Percentiles rank a stretch among this genome's conserved stretches.
Evolutionary conservation across 1,284 basidiomycete species (phyloP).

Genomic region (Fomitopsis schrenkii): DNA sequence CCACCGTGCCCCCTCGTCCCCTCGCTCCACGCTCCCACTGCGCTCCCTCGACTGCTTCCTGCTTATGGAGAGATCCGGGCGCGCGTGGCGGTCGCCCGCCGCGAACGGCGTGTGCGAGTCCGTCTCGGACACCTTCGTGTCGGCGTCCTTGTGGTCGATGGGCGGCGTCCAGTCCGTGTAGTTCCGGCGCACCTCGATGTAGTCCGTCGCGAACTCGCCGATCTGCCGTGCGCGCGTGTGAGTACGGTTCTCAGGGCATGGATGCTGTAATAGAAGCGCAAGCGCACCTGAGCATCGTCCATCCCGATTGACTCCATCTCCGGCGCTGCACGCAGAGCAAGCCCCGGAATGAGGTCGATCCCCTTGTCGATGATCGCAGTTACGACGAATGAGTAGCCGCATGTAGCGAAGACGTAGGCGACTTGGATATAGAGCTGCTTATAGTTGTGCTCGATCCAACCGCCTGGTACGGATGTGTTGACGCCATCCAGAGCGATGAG

Average conservation of each 20-base stretch:
- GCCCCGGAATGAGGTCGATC: constrained; percentile 75
- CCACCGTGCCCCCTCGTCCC: neutral
- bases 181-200: constrained; percentile 73
- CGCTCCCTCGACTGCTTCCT: neutral
- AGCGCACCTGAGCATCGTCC: constrained; percentile 78
- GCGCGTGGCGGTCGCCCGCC: constrained; percentile 46
- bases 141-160: constrained; percentile 15
- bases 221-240: constrained; percentile 39
- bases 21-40: neutral
- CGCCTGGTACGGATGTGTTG: constrained; percentile 63
- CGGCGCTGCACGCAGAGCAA: constrained; percentile 68
- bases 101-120: constrained; percentile 25
- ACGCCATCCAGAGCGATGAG: constrained; percentile 74
- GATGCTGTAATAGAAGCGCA: neutral
- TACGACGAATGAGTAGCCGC: constrained; percentile 61
- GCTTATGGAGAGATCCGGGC: constrained; percentile 27
- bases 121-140: constrained; percentile 2
- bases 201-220: constrained; percentile 75
- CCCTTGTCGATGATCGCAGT: constrained; percentile 66
- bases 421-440: constrained; percentile 82
- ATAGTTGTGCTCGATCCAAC: constrained; percentile 72
- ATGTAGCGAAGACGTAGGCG: constrained; percentile 73
- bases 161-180: constrained; percentile 53
- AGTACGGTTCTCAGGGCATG: neutral
- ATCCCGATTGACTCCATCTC: constrained; percentile 85